A percentile compares a stretch with the other conserved stretches of the same genome.
Evolutionary conservation across 2,329 filamentous ascomycete genomes (phyloP).

Genomic region (Ampelomyces quisqualis): DNA sequence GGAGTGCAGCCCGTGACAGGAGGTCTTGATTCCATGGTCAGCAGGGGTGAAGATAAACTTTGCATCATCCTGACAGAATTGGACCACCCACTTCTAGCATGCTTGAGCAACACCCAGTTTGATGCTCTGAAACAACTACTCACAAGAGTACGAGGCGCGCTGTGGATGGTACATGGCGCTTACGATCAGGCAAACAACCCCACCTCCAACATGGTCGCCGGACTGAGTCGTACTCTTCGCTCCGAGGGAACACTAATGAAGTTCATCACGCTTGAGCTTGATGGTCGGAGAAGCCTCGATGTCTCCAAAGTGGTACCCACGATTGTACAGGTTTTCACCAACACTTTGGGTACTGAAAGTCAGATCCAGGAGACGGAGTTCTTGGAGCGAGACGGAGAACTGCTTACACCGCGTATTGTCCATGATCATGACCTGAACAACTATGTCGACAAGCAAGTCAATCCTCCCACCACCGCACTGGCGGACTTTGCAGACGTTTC

Average conservation of each 20-base stretch:
- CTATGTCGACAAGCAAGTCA: slow-evolving; percentile 23
- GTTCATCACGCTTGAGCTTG: slow-evolving; percentile 15
- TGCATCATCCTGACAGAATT: slow-evolving; percentile 21
- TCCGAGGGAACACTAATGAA: slow-evolving; percentile 11
- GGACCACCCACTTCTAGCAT: slow-evolving; percentile 6
- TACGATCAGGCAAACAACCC: slow-evolving; percentile 7
- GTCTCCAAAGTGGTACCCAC: background rate
- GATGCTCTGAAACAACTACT: slow-evolving; percentile 3
- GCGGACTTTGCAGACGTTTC: slow-evolving; percentile 11
- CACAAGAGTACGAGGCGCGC: slow-evolving; percentile 4
- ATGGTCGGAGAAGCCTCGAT: background rate
- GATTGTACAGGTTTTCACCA: background rate
- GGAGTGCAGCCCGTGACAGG: background rate
- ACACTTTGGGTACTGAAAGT: background rate
- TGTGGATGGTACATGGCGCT: slow-evolving; percentile 12
- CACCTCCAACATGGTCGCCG: slow-evolving; percentile 13
- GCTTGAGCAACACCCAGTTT: slow-evolving; percentile 4
- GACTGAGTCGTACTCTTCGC: slow-evolving; percentile 12
- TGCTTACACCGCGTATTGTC: slow-evolving; percentile 13
- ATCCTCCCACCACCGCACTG: slow-evolving; percentile 19
- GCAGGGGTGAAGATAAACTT: slow-evolving; percentile 13
- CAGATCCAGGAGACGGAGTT: slow-evolving; percentile 10
- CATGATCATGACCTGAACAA: slow-evolving; percentile 25
- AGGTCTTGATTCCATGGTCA: slow-evolving; percentile 2
- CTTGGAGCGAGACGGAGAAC: slow-evolving; percentile 1